Conservation (phyloP, 192 early-diverging fungal genomes). For the Entophlyctis luteolus region DNA sequence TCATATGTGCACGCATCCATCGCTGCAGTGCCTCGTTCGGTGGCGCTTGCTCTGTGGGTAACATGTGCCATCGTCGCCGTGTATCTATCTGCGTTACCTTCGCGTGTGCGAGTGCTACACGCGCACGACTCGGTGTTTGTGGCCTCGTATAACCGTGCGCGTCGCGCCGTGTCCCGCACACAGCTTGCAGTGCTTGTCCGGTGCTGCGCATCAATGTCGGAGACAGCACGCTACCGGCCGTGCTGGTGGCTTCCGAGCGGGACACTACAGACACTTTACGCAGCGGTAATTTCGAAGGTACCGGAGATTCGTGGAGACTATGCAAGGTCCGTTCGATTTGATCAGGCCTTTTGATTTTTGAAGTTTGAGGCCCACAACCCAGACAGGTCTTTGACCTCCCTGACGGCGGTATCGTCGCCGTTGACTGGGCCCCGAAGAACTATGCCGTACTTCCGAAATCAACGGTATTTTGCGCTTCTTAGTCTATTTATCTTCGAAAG, state of each 20-base stretch:
- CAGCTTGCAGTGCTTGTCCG: constrained; percentile 7
- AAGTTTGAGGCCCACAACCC: neutral
- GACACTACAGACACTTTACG: constrained; percentile 76
- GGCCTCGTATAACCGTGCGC: neutral
- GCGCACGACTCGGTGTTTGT: constrained; percentile 15
- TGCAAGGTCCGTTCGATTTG: constrained; percentile 56
- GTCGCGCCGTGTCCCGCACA: neutral
- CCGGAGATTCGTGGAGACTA: constrained; percentile 50
- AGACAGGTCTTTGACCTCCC: constrained; percentile 56
- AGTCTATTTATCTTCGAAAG: constrained; percentile 27
- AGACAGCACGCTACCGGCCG: constrained; percentile 52
- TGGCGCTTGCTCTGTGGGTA: too few relatives aligned
- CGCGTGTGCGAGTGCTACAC: constrained; percentile 5
- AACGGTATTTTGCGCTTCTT: constrained; percentile 18
- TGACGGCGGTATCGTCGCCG: constrained; percentile 80
- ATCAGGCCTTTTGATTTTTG: neutral
- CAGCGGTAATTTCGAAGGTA: constrained; percentile 44
- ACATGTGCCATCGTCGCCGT: too few relatives aligned
- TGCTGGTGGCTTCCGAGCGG: constrained; percentile 69
- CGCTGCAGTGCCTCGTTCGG: too few relatives aligned
- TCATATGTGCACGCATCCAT: too few relatives aligned
- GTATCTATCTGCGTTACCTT: too few relatives aligned
- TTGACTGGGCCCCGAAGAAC: constrained; percentile 80
- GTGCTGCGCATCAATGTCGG: constrained; percentile 7
- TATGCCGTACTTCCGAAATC: constrained; percentile 40